Base-by-base conservation (phyloP, 2,329 filamentous ascomycete genomes). In the Rachicladosporium sp. region DNA sequence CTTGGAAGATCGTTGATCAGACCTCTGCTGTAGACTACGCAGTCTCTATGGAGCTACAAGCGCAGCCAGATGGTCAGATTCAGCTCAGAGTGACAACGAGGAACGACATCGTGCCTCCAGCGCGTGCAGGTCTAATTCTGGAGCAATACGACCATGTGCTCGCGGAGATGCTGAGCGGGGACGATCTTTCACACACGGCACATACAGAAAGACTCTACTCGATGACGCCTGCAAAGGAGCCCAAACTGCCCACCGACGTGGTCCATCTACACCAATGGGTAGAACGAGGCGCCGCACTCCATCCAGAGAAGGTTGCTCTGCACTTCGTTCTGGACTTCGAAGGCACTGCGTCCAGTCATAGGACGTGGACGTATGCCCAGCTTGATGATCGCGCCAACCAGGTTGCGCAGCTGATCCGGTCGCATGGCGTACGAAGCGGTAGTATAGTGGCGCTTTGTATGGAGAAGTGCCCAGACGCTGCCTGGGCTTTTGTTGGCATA, bases 401-500 rank as follows among this genome's bases (percentile, higher is more conserved):
- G 46, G 70, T 93, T 10, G 83, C 84, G 0, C 69, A 80, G 38
- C 56, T 88, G 9, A 63, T 93, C 1, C 54, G 65, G 1, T 49
- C 57, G 0, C 58, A 67, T 12, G 70, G 67, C 2, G 60, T 75
- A 1, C 45, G 56, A 0, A 65, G 73, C 0, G 80, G 82, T 1
- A 65, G 64, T 19, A 75, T 88, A 4, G 67, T 93, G 13, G 84
- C 77, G 0, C 70, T 89, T 6, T 86, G 82, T 53, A 93, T 93
- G 51, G 77, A 86, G 41, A 93, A 93, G 55, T 88, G 80, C 44
- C 79, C 86, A 0, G 81, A 89, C 53, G 86, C 85, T 0, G 88
- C 84, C 29, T 84, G 91, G 50, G 73, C 80, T 0, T 87, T 93
- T 31, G 64, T 93, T 2, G 86, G 85, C 1, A 79, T 91, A 39